Base-by-base conservation (phyloP, 768 basidiomycete species). In the Suillus subalutaceus region DNA sequence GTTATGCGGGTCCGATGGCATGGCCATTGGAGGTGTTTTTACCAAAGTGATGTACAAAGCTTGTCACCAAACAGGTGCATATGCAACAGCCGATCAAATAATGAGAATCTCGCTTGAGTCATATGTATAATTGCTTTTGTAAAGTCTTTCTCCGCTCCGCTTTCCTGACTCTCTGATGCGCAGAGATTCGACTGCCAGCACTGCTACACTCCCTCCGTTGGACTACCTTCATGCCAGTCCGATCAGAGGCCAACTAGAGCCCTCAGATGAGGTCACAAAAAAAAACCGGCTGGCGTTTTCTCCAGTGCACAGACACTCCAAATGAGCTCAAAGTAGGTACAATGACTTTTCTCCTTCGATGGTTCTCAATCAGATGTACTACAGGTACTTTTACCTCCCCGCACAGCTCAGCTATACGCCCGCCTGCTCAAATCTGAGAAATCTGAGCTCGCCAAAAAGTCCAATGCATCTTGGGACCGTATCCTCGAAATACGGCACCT, bases 241-340 rank as follows among this genome's bases (percentile, higher is more conserved):
- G 26, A 86, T 92, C 60, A 84, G 90, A 75, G 90, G 91, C 35
- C 91, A 90, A 73, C 82, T 92, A 60, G 91, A 92, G 72, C 85
- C 87, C n/a, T 82, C 84, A 55, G 88, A 90, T 63, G 77, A 79
- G 15, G 63, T 68, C 70, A 74, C 85, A 12, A 82, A 76, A 67
- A n/a, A 82, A 79, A 66, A 81, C 87, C 35, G 89, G 90, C 63
- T 90, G 88, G 83, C 81, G 91, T 68, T 92, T 86, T 76, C 80
- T 92, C 58, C 90, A 92, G 73, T 88, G 88, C 63, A 91, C 90
- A 20, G 90, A 92, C 72, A 92, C 90, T 37, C 87, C 86, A 16
- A 86, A 90, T 77, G 89, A 92, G 74, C 83, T 92, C 73, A 90
- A 89, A 82, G 90, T 88, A 46, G 63, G 73, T 65, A 69, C 48